These are phyloP conservation scores for Solanum piurae DNA, from an alignment of 257 asterid species.

Conservation along the genomic window DNA sequence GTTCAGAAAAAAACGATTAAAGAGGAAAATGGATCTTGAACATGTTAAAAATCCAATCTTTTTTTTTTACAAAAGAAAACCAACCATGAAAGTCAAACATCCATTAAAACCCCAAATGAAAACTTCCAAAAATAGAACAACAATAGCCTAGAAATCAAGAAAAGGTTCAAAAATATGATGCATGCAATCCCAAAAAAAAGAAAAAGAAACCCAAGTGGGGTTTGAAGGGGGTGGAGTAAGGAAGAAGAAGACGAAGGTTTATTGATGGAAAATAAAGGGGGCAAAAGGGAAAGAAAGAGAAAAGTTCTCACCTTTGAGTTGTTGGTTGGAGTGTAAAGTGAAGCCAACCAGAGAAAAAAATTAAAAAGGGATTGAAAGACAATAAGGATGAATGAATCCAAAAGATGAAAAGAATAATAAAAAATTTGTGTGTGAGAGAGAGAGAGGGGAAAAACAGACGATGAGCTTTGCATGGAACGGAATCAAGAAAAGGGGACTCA, in stretches of 20 bases:
- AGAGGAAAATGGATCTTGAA: neutral
- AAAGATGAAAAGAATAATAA: neutral
- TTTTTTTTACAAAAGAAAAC: neutral
- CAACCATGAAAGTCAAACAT: neutral
- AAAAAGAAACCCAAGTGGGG: neutral
- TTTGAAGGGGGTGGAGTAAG: neutral
- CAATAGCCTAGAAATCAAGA: neutral
- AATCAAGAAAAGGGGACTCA: neutral
- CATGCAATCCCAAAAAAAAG: slow-evolving; percentile 6
- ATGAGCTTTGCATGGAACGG: slow-evolving; percentile 3
- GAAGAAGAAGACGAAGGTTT: neutral
- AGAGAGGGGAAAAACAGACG: neutral
- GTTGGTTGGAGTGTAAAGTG: neutral
- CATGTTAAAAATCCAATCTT: neutral
- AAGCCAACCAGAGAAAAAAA: neutral
- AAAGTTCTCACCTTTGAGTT: neutral
- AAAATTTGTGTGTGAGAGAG: neutral
- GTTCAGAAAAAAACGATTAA: neutral
- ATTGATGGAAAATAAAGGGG: neutral
- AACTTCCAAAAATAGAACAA: neutral
- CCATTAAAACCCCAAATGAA: neutral
- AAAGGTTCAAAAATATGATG: neutral
- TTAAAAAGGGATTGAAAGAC: neutral
- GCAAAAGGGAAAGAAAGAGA: neutral
- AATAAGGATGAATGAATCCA: neutral